Base-by-base conservation (phyloP, 441 rosid genomes). In the Euphorbia celastroides region DNA sequence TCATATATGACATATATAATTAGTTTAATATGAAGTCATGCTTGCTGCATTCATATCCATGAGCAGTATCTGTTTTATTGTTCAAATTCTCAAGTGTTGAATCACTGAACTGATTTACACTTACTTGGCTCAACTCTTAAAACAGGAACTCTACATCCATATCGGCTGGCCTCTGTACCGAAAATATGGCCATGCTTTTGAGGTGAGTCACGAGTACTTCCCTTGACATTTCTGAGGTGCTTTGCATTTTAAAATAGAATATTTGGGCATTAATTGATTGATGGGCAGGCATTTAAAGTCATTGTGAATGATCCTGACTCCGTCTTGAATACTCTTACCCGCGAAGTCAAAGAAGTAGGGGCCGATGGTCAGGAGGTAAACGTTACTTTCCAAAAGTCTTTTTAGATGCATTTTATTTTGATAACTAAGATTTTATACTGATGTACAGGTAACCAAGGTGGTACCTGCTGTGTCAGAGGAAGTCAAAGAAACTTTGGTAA, bases 111-210 rank as follows among this genome's bases (percentile, higher is more conserved):
- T 60, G 14, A 56, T 12, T 2, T 28, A 30, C 72, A 54, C 64
- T 64, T 57, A 59, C 50, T 48, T 57, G 52, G 60, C 60, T 65
- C 66, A 20, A 57, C 67, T 19, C 30, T 58, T 27, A 38, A 34
- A 56, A 20, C 87, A 94, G 99, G 98, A 90, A 55, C 70, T 94
- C 74, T 94, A 94, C 72, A 62, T 86, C 68, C 72, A 86, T 74
- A 86, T 94, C 65, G 94, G 89, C 66, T 90, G 98, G 99, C 99
- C 99, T 68, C 77, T 94, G 77, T 94, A 92, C 73, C 84, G 96
- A 62, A 92, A 85, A 72, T 84, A 92, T 68, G 96, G 97, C 20
- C 99, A 92, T 80, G 99, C 98, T 48, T 94, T 92, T 80, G 99
- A 92, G 94, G 99, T 89, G 75, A n/a, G n/a, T n/a, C n/a, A n/a